Percentiles rank a stretch among this genome's conserved stretches.
Evolutionary conservation across 1,139 yeast genomes (phyloP).

Genomic region (Candida pseudocylindracea): DNA sequence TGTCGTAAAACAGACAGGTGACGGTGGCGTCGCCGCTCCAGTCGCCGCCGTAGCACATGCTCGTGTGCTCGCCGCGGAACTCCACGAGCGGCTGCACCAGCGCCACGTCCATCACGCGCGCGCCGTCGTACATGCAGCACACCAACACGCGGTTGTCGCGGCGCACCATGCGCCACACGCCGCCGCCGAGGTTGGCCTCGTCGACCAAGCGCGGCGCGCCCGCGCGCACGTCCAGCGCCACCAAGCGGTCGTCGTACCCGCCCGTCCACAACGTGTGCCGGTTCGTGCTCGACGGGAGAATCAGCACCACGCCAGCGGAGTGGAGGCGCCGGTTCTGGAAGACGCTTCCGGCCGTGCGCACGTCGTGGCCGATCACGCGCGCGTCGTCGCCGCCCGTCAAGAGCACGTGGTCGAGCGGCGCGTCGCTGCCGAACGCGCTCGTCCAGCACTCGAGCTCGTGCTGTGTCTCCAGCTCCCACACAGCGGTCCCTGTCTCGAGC

Average conservation of each 20-base stretch:
- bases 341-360: slow-evolving; percentile 20
- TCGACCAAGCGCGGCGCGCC: slow-evolving; percentile 17
- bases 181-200: slow-evolving; percentile 53
- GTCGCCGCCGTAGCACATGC: slow-evolving; percentile 93
- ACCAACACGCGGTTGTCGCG: slow-evolving; percentile 32
- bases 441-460: slow-evolving; percentile 87
- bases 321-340: slow-evolving; percentile 32
- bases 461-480: no score
- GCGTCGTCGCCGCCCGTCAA: slow-evolving; percentile 91
- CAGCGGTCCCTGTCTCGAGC: no score
- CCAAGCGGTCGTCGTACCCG: slow-evolving; percentile 66
- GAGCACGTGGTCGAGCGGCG: slow-evolving; percentile 30
- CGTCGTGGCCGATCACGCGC: slow-evolving; percentile 52
- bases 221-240: slow-evolving; percentile 48
- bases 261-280: slow-evolving; percentile 65
- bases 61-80: slow-evolving; percentile 54
- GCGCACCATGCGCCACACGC: slow-evolving; percentile 83
- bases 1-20: slow-evolving; percentile 86
- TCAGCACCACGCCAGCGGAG: slow-evolving; percentile 51
- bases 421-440: slow-evolving; percentile 43
- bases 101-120: slow-evolving; percentile 27
- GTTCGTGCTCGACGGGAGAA: slow-evolving; percentile 28
- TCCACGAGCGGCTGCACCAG: slow-evolving; percentile 17
- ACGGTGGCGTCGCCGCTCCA: slow-evolving; percentile 41
- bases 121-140: slow-evolving; percentile 96